These are phyloP conservation scores for Trichoderma gracile DNA, from an alignment of 2,329 filamentous ascomycete genomes.

Conservation along the genomic window DNA sequence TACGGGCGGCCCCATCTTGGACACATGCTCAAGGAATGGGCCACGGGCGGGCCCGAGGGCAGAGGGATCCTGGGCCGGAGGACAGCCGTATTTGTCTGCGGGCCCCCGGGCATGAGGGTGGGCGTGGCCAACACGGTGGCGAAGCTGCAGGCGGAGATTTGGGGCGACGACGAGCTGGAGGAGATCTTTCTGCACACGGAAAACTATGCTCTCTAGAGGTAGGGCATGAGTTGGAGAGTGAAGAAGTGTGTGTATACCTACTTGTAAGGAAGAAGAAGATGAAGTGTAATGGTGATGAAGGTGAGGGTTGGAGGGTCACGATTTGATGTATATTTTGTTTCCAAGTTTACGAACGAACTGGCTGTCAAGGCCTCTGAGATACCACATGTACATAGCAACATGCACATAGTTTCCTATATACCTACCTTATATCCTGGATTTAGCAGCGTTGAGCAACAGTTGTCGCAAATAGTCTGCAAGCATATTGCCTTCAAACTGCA, in stretches of 20 bases:
- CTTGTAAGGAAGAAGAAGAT: neutral
- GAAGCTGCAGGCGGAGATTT: conserved; percentile 76
- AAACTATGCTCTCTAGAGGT: conserved; percentile 78
- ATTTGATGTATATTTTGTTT: conserved; percentile 23
- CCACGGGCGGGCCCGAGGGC: conserved; percentile 66
- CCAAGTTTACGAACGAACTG: conserved; percentile 10
- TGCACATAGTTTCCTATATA: neutral
- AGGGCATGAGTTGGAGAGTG: neutral
- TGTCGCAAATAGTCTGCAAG: neutral
- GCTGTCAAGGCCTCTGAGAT: conserved; percentile 24
- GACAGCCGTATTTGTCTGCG: conserved; percentile 91
- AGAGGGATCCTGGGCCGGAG: conserved; percentile 72
- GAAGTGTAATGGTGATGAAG: neutral
- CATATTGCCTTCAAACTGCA: neutral
- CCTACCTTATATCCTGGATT: neutral
- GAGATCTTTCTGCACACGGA: conserved; percentile 95
- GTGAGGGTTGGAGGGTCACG: neutral
- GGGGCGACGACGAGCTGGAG: conserved; percentile 74
- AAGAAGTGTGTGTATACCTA: neutral
- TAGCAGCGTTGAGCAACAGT: neutral
- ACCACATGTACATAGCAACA: conserved; percentile 22
- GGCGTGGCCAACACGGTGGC: conserved; percentile 88
- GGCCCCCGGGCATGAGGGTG: conserved; percentile 81
- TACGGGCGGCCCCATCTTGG: conserved; percentile 88
- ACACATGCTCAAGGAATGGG: conserved; percentile 82